phyloP scores from a whole-genome alignment of 2,329 filamentous ascomycete species.

The Cadophora malorum region DNA sequence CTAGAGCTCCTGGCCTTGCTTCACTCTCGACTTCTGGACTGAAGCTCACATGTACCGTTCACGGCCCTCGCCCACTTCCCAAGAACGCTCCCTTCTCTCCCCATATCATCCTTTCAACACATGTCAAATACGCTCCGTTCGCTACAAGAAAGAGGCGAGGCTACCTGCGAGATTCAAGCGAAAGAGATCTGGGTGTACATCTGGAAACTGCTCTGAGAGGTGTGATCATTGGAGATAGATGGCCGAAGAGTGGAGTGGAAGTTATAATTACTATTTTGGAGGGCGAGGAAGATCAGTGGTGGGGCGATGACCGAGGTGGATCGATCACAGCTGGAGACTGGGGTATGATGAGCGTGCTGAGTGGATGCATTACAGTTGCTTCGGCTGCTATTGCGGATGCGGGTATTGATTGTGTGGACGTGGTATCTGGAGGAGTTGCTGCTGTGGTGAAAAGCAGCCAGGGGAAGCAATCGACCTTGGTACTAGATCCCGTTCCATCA shows the following conservation, averaged over 20 bases:
- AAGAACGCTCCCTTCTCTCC: slow-evolving; percentile 91
- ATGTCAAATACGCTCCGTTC: slow-evolving; percentile 97
- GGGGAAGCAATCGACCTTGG: slow-evolving; percentile 51
- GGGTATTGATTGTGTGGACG: slow-evolving; percentile 93
- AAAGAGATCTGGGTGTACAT: slow-evolving; percentile 89
- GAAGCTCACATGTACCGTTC: slow-evolving; percentile 91
- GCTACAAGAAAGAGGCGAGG: slow-evolving; percentile 82
- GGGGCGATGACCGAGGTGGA: slow-evolving; percentile 60
- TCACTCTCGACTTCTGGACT: slow-evolving; percentile 61
- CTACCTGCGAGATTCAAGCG: slow-evolving; percentile 83
- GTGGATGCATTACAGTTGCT: slow-evolving; percentile 91
- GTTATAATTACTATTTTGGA: slow-evolving; percentile 92
- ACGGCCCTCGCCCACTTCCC: slow-evolving; percentile 89
- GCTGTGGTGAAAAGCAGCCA: slow-evolving; percentile 64
- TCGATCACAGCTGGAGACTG: slow-evolving; percentile 68
- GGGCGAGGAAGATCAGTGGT: slow-evolving; percentile 82
- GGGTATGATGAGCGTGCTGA: slow-evolving; percentile 90
- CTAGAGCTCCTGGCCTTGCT: slow-evolving; percentile 56
- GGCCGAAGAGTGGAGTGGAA: slow-evolving; percentile 99
- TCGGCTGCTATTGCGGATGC: slow-evolving; percentile 93
- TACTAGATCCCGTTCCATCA: slow-evolving; percentile 82
- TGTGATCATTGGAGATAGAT: slow-evolving; percentile 89
- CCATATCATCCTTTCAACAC: slow-evolving; percentile 87
- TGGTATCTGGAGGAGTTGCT: slow-evolving; percentile 87
- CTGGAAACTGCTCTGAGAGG: slow-evolving; percentile 89